Evolutionary conservation across 2,329 filamentous ascomycete genomes (phyloP), one percentile per base, ranked within the genome.

Genomic region (Colletotrichum sp.): DNA sequence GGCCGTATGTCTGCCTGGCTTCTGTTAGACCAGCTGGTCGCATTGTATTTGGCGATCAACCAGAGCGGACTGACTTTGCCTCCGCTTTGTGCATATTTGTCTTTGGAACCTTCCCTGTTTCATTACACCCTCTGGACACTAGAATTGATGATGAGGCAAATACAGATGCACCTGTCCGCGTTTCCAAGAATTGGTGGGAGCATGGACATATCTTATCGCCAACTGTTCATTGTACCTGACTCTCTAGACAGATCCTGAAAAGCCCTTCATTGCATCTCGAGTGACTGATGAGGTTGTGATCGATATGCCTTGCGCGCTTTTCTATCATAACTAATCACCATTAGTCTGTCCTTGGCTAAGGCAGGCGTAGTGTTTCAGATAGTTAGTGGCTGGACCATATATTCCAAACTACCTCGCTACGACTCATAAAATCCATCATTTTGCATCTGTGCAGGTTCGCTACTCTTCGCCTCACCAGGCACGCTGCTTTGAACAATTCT

Each of bases 341-440:
- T 44, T 5, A 44, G 8, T 4, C 18, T 44, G 8, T 44, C 18
- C 1, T n/a, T n/a, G 39, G 0, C 39, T n/a, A 3, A 44, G 39
- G 8, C 0, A 9, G 18, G 5, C 39, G 18, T n/a, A 10, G 39
- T 5, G 18, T 44, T 44, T n/a, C 39, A n/a, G 39, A 44, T 5
- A 0, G 9, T 10, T n/a, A 1, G 39, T 44, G 39, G 5, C 39
- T 44, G 0, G 8, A 39, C 4, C 36, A 39, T 18, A 39, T 5
- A 9, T 18, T 1, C 36, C 36, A 39, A 1, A 39, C 16, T 18
- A 4, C 36, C 4, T 39, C 36, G 2, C 36, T 39, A 18, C 36
- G 36, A 4, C 16, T 39, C 16, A 2, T 5, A 39, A 1, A 0
- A 6, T 0, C 36, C 0, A 39, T 1, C 36, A 18, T 39, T 39